phyloP scores from a whole-genome alignment of 129 eudicot genomes.

The Cynara cardunculus region DNA sequence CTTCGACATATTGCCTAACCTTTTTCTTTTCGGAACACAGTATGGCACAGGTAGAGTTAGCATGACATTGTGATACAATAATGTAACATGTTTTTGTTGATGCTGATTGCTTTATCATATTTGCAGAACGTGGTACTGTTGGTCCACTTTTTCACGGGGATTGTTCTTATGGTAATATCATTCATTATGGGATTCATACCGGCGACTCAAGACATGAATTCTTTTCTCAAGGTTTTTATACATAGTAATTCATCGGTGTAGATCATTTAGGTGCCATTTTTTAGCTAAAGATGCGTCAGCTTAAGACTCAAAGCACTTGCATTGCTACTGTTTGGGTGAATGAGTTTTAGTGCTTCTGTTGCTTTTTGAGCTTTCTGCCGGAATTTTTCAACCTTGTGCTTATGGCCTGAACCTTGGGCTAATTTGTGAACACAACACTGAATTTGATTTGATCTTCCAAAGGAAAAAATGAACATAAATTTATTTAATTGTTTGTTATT shows the following conservation, averaged over 20 bases:
- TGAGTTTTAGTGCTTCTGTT: background rate
- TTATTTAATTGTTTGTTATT: background rate
- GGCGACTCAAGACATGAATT: constrained; percentile 59
- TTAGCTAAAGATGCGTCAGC: background rate
- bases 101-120: constrained; percentile 15
- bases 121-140: constrained; percentile 88
- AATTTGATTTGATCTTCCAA: background rate
- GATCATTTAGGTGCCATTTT: constrained; percentile 3
- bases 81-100: background rate
- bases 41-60: constrained; percentile 78
- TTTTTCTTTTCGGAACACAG: constrained; percentile 95
- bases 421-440: background rate
- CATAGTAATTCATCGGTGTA: background rate
- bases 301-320: constrained; percentile 1
- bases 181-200: constrained; percentile 88
- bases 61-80: background rate
- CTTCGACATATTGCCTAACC: constrained; percentile 95
- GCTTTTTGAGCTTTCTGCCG: background rate
- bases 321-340: background rate
- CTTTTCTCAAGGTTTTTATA: constrained; percentile 75
- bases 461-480: background rate
- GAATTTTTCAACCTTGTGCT: background rate
- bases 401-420: background rate
- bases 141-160: constrained; percentile 89
- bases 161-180: constrained; percentile 89